Conservation (phyloP, 2,329 filamentous ascomycete genomes). For the Xylariaceae sp. region DNA sequence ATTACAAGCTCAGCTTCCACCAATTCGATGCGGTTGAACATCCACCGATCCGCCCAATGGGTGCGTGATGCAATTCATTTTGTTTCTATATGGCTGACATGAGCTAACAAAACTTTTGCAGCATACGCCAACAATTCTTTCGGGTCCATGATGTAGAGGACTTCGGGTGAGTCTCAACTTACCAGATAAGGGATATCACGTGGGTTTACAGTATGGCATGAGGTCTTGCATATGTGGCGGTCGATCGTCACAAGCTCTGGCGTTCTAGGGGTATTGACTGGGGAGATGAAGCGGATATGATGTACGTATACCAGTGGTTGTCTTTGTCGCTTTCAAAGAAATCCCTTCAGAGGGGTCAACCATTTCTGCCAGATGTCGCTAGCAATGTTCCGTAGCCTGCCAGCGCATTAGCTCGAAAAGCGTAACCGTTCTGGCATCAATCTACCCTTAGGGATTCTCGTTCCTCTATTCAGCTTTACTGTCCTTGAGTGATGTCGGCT, state of each 20-base stretch:
- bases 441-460: background rate
- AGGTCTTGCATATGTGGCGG: slow-evolving; percentile 30
- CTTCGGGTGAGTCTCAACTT: slow-evolving; percentile 13
- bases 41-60: slow-evolving; percentile 89
- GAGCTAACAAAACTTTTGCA: slow-evolving; percentile 39
- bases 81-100: background rate
- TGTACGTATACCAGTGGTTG: slow-evolving; percentile 15
- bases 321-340: slow-evolving; percentile 7
- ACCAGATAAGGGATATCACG: slow-evolving; percentile 20
- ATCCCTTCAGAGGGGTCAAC: background rate
- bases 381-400: background rate
- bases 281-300: slow-evolving; percentile 14
- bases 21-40: slow-evolving; percentile 96
- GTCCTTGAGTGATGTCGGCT: background rate
- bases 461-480: background rate
- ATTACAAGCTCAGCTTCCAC: slow-evolving; percentile 86
- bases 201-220: slow-evolving; percentile 25
- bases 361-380: background rate
- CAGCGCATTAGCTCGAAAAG: background rate
- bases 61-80: slow-evolving; percentile 37
- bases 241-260: slow-evolving; percentile 29
- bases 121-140: slow-evolving; percentile 82
- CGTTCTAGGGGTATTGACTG: slow-evolving; percentile 27
- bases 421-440: background rate
- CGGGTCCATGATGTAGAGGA: slow-evolving; percentile 64